Evolutionary conservation across 176 grass and related monocot species (phyloP).

Genomic region (Phoenix dactylifera): DNA sequence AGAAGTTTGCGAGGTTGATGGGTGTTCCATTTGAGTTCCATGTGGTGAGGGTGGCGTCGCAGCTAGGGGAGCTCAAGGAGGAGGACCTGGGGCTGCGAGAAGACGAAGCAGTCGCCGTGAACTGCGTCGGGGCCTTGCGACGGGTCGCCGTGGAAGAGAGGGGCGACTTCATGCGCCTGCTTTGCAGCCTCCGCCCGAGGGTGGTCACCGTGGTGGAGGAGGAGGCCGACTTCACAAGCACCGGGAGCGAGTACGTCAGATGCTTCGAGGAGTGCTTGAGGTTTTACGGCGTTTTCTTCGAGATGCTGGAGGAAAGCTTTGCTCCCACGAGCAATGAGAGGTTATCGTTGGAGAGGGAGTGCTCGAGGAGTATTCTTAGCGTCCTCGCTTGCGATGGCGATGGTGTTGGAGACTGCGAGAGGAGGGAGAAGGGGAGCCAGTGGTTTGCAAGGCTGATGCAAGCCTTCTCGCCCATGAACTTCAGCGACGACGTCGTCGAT

Average conservation of each 20-base stretch:
- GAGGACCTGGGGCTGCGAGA: slow-evolving; percentile 7
- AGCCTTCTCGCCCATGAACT: neutral
- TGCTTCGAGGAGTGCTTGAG: slow-evolving; percentile 21
- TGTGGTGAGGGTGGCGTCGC: neutral
- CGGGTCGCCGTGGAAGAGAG: neutral
- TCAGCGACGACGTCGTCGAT: slow-evolving; percentile 10
- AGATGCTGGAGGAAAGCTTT: slow-evolving; percentile 26
- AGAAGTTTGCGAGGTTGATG: slow-evolving; percentile 24
- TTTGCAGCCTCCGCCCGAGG: neutral
- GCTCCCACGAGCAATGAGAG: slow-evolving; percentile 13
- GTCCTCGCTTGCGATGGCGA: neutral
- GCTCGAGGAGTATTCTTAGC: slow-evolving; percentile 3
- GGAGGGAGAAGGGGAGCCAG: slow-evolving; percentile 18
- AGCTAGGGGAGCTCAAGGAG: neutral
- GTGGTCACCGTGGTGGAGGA: slow-evolving; percentile 20
- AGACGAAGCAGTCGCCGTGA: slow-evolving; percentile 12
- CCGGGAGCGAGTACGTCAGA: neutral
- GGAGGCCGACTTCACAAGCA: slow-evolving; percentile 11
- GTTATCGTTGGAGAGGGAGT: slow-evolving; percentile 11
- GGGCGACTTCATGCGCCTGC: slow-evolving; percentile 5
- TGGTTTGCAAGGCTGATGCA: slow-evolving; percentile 5
- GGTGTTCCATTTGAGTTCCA: slow-evolving; percentile 14
- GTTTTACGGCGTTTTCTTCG: slow-evolving; percentile 12
- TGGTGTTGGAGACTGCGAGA: neutral
- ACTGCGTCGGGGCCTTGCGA: slow-evolving; percentile 12